Percentiles rank a stretch among this genome's conserved stretches.
These are phyloP conservation scores for Beauveria asiatica DNA, from an alignment of 2,329 filamentous ascomycete genomes.

Conservation along the genomic window DNA sequence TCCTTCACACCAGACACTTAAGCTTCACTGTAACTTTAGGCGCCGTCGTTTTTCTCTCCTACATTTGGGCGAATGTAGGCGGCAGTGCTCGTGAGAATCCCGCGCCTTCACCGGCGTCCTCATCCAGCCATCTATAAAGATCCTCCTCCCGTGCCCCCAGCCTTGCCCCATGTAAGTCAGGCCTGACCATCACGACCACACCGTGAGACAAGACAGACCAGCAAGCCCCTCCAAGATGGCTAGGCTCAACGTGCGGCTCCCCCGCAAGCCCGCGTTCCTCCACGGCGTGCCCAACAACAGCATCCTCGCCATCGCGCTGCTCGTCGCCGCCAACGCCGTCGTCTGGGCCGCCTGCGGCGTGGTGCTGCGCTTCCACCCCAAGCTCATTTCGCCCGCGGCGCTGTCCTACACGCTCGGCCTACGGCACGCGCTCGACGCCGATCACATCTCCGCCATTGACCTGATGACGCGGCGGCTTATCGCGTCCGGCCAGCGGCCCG, in stretches of 20 bases:
- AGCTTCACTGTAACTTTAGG: background rate
- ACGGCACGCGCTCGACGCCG: slow-evolving; percentile 93
- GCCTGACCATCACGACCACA: background rate
- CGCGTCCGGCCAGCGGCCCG: slow-evolving; percentile 74
- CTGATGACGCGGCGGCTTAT: slow-evolving; percentile 87
- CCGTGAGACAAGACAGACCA: background rate
- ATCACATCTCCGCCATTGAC: slow-evolving; percentile 82
- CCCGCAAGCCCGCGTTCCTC: slow-evolving; percentile 24
- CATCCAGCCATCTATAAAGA: background rate
- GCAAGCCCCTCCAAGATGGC: background rate
- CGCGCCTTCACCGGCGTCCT: background rate
- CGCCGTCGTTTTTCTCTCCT: background rate
- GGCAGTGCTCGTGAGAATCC: background rate
- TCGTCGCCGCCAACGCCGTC: slow-evolving; percentile 42
- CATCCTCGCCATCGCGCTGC: slow-evolving; percentile 40
- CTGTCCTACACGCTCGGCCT: slow-evolving; percentile 84
- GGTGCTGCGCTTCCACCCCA: slow-evolving; percentile 44
- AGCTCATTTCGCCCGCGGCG: slow-evolving; percentile 69
- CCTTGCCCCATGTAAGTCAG: background rate
- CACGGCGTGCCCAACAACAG: slow-evolving; percentile 24
- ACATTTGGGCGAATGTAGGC: background rate
- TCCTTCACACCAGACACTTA: slow-evolving; percentile 11
- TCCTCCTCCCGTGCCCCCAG: background rate
- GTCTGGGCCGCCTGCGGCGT: slow-evolving; percentile 48
- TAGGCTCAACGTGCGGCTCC: background rate